Evolutionary conservation across 2,329 filamentous ascomycete genomes (phyloP), one percentile per base, ranked within the genome.

Genomic region (Talaromyces sp.): DNA sequence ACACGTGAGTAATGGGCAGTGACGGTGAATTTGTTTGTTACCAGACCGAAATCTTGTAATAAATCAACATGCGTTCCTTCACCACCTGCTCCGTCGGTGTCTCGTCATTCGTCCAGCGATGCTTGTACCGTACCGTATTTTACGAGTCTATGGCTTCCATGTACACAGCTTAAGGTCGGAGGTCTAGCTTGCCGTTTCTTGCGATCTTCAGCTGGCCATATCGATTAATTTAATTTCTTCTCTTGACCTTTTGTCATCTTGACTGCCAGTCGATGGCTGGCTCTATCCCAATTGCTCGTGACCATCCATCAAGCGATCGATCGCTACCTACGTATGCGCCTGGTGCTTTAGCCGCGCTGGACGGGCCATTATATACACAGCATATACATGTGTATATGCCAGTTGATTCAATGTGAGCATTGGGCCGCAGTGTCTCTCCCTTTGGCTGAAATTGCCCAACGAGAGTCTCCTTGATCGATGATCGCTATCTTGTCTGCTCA

Each of bases 1-100:
- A 44, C 9, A 44, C 12, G 40, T 9, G 18, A 21, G 18, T 21
- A 42, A n/a, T 18, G n/a, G n/a, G n/a, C 39, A n/a, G 39, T 11
- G 39, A 40, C 18, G 39, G 39, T 21, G 18, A 25, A 31, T 28
- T 8, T 16, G 8, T 50, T n/a, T 33, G 12, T 52, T 52, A 35
- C 48, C 48, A 16, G 31, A 21, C 50, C 37, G 50, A 35, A 35
- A 37, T 54, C 8, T 5, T 54, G 50, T 54, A 54, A 40, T 42
- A 39, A 60, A 60, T 63, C 48, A 63, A 54, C 65, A 60, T 14
- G 61, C 62, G 48, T 42, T 35, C 65, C 59, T 64, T 23, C 54
- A 16, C 52, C 67, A 48, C 58, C 59, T 66, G 61, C 60, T 64
- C 60, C 35, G 37, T 37, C 60, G 21, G 42, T 55, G 61, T 61